phyloP scores from a whole-genome alignment of 2,329 filamentous ascomycete species.

The Teratosphaeriaceae sp. region DNA sequence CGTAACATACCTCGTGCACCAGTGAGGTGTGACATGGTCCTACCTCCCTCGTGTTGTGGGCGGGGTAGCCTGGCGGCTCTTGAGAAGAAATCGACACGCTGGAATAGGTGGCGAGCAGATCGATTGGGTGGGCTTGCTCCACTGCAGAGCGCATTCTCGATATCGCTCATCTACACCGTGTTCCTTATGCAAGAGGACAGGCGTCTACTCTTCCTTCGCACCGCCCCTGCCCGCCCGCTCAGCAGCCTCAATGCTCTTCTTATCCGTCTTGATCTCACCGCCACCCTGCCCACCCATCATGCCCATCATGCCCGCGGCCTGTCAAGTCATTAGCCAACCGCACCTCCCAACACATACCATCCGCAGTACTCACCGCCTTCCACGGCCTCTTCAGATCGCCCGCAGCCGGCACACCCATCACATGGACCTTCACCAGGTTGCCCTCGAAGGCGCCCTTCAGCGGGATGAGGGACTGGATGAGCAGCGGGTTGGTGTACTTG shows the following conservation, averaged over 20 bases:
- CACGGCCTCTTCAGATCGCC: slow-evolving; percentile 94
- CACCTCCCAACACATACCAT: too few species aligned
- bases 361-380: slow-evolving; percentile 70
- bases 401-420: slow-evolving; percentile 77
- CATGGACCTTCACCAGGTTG: slow-evolving; percentile 93
- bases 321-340: too few species aligned
- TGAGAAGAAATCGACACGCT: too few species aligned
- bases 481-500: slow-evolving; percentile 98
- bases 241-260: slow-evolving; percentile 50
- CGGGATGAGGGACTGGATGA: slow-evolving; percentile 98
- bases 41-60: too few species aligned
- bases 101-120: too few species aligned
- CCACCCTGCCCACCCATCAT: slow-evolving; percentile 55
- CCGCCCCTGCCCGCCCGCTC: slow-evolving; percentile 45
- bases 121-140: too few species aligned
- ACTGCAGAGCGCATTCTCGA: too few species aligned
- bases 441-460: slow-evolving; percentile 92
- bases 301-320: slow-evolving; percentile 78
- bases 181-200: background rate
- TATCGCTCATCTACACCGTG: background rate
- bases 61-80: too few species aligned
- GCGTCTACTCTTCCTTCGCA: slow-evolving; percentile 45
- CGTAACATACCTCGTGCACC: too few species aligned
- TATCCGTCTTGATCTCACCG: slow-evolving; percentile 74
- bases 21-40: too few species aligned